These are phyloP conservation scores for Colletotrichum sp. DNA, from an alignment of 2,329 filamentous ascomycete species.

Conservation along the genomic window DNA sequence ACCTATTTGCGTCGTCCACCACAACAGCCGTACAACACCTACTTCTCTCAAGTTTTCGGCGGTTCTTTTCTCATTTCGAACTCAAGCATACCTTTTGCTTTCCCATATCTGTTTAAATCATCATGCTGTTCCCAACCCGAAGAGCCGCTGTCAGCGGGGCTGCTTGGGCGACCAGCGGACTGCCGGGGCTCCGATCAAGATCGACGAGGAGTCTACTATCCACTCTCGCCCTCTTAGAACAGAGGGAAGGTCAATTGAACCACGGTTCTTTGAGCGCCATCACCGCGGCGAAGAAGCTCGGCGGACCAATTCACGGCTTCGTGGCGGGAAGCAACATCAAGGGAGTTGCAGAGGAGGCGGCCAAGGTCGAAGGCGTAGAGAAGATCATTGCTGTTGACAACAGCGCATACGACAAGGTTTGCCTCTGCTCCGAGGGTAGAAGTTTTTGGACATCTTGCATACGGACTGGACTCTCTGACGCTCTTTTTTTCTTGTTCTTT, in stretches of 20 bases:
- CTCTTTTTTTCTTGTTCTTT: neutral
- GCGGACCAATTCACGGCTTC: constrained; percentile 85
- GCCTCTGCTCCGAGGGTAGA: neutral
- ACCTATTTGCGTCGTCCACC: neutral
- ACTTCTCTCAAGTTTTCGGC: neutral
- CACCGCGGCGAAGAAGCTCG: constrained; percentile 84
- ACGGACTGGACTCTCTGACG: neutral
- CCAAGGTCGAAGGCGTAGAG: constrained; percentile 88
- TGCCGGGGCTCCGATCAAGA: constrained; percentile 28
- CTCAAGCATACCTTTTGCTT: neutral
- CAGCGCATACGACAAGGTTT: constrained; percentile 87
- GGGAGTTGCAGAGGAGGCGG: constrained; percentile 78
- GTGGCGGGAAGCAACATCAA: constrained; percentile 83
- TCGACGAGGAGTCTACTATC: constrained; percentile 66
- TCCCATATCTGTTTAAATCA: constrained; percentile 5
- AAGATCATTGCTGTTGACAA: constrained; percentile 92
- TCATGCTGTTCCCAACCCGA: constrained; percentile 34
- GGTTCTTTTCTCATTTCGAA: neutral
- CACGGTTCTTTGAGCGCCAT: constrained; percentile 82
- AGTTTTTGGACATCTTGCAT: neutral
- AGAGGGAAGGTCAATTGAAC: constrained; percentile 87
- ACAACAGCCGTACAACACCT: neutral
- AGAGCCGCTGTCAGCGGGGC: constrained; percentile 19
- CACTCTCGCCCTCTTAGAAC: constrained; percentile 90
- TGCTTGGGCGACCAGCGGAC: constrained; percentile 24